Base-by-base conservation (phyloP, 148 eudicot species). In the Cornus florida region DNA sequence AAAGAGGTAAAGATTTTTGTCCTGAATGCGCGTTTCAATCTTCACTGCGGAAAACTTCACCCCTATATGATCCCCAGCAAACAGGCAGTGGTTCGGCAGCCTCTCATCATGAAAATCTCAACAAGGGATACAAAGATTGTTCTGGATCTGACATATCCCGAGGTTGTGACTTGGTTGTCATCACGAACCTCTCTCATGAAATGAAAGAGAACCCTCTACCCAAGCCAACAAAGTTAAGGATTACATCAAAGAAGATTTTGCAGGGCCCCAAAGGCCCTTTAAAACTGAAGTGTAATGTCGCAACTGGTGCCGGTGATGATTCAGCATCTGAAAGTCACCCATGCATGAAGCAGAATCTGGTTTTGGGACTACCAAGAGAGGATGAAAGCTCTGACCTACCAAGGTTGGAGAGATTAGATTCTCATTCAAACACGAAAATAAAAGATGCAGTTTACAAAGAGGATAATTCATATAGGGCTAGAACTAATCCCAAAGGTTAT, bases 151-250 rank as follows among this genome's bases (percentile, higher is more conserved):
- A 77, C 39, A 82, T 38, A 41, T 69, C 67, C 41, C 74, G 69
- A 68, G 76, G 38, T 41, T 71, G 33, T 75, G 73, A 67, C 77
- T 38, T 53, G 59, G 53, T 41, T 56, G 67, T 17, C 43, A 71
- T 76, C 24, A 59, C 72, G 38, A 76, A 84, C 35, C 31, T n/a
- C 74, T 70, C 83, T 70, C 70, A 76, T 81, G 89, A 71, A 69
- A 50, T 70, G 75, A 83, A 79, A 79, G 89, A 82, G 65, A 82
- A 68, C 74, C 75, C 78, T 43, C 86, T 75, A 79, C 78, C 84
- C 80, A 86, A 78, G 78, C 79, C 77, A 67, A 88, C 91, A 57
- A 87, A 81, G 86, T 71, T 95, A 72, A 93, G 80, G 74, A 88
- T 95, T 46, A 92, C 81, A 82, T 84, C 92, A 28, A 90, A 80